phyloP scores from a whole-genome alignment of 805 yeast species.

The Suhomyces vadensis region DNA sequence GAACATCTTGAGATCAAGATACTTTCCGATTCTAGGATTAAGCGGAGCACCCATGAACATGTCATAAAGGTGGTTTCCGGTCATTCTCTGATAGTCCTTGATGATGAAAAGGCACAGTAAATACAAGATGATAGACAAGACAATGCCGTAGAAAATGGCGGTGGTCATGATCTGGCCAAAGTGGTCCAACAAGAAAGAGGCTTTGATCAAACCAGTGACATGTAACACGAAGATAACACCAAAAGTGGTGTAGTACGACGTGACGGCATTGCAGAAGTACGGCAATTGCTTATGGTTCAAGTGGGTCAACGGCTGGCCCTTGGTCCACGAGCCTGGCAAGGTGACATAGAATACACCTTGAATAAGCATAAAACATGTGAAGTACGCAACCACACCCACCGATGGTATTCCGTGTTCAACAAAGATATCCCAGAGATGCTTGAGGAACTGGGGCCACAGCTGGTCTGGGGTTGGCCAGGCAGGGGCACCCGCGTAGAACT shows the following conservation, averaged over 20 bases:
- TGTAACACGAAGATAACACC: constrained; percentile 63
- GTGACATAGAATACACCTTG: constrained; percentile 78
- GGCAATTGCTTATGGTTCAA: constrained; percentile 78
- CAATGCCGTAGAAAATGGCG: constrained; percentile 78
- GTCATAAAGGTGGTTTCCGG: constrained; percentile 89
- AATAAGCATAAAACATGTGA: constrained; percentile 63
- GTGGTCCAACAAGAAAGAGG: constrained; percentile 73
- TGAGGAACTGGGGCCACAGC: constrained; percentile 49
- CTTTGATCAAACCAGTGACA: constrained; percentile 68
- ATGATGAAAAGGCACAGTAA: constrained; percentile 62
- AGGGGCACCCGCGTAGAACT: constrained; percentile 70
- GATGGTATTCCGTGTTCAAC: constrained; percentile 60
- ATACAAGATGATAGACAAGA: constrained; percentile 69
- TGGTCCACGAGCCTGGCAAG: constrained; percentile 91
- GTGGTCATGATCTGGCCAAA: constrained; percentile 93
- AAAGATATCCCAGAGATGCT: constrained; percentile 44
- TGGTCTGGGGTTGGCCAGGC: constrained; percentile 67
- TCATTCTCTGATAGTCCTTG: constrained; percentile 83
- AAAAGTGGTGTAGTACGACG: constrained; percentile 73
- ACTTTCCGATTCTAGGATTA: constrained; percentile 90
- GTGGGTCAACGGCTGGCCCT: constrained; percentile 90
- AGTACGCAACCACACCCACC: constrained; percentile 63
- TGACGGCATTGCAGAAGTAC: constrained; percentile 90
- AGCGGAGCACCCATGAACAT: constrained; percentile 97
- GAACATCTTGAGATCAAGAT: constrained; percentile 90